A percentile compares a stretch with the other conserved stretches of the same genome.
Conservation (phyloP, 768 basidiomycete genomes). For the Hypsizygus marmoreus region DNA sequence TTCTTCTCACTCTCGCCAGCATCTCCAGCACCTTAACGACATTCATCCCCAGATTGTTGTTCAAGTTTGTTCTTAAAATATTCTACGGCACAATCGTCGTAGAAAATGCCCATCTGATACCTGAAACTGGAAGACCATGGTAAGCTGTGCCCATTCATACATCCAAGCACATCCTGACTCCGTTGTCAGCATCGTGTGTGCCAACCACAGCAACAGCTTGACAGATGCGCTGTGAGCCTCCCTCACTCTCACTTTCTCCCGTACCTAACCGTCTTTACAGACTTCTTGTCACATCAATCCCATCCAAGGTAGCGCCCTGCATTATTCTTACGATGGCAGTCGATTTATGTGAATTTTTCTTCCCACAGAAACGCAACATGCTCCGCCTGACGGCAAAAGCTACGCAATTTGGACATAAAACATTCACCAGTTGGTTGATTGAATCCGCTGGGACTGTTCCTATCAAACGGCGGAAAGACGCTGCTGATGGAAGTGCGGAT, state of each 20-base stretch:
- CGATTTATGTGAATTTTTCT: not conserved
- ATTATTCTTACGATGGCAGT: slow-evolving; percentile 2
- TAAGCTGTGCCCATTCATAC: slow-evolving; percentile 29
- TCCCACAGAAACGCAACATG: slow-evolving; percentile 67
- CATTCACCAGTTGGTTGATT: slow-evolving; percentile 90
- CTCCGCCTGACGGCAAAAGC: slow-evolving; percentile 86
- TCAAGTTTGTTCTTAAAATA: slow-evolving; percentile 84
- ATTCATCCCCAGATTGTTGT: slow-evolving; percentile 52
- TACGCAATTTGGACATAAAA: slow-evolving; percentile 79
- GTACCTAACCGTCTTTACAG: slow-evolving; percentile 34
- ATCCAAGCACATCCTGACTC: slow-evolving; percentile 6
- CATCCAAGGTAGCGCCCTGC: slow-evolving; percentile 51
- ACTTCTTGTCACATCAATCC: slow-evolving; percentile 73
- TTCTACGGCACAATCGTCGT: slow-evolving; percentile 91
- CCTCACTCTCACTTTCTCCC: not conserved
- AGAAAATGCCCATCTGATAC: slow-evolving; percentile 73
- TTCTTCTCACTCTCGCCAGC: not conserved
- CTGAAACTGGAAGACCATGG: slow-evolving; percentile 76
- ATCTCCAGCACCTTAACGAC: not conserved
- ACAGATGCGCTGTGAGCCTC: slow-evolving; percentile 79
- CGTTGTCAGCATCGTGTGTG: slow-evolving; percentile 69
- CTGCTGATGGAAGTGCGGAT: slow-evolving; percentile 52
- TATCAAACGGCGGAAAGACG: slow-evolving; percentile 76
- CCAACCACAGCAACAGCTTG: slow-evolving; percentile 86
- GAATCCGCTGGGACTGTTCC: slow-evolving; percentile 88